Conservation (phyloP, 2,329 filamentous ascomycete genomes). For the Epichloe hybrida region DNA sequence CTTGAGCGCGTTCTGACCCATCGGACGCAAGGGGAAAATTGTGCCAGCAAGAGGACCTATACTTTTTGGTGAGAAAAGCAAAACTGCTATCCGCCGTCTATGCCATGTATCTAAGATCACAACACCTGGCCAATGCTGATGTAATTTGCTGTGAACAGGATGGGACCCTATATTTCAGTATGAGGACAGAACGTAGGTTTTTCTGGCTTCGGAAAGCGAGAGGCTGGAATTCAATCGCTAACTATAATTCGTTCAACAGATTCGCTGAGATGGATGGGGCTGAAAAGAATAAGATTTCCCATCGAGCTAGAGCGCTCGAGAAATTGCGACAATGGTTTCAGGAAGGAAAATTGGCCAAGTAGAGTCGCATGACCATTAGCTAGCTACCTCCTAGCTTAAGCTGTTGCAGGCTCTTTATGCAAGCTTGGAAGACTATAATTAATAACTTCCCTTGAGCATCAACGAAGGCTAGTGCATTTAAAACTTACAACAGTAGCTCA, state of each 20-base stretch:
- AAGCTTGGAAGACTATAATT: background rate
- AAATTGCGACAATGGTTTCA: conserved; percentile 73
- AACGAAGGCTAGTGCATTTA: background rate
- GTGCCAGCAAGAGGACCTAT: conserved; percentile 69
- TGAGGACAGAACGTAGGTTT: conserved; percentile 61
- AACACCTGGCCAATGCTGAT: background rate
- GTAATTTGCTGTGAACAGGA: conserved; percentile 35
- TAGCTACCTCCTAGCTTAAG: background rate
- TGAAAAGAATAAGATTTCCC: conserved; percentile 85
- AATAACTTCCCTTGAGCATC: background rate
- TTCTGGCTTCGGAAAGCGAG: background rate
- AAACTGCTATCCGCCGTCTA: background rate
- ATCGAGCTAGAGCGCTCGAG: conserved; percentile 73
- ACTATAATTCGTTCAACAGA: conserved; percentile 21
- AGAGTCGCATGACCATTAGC: background rate
- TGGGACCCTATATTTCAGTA: conserved; percentile 98
- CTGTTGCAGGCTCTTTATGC: background rate
- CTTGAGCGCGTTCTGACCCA: background rate
- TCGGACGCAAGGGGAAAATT: conserved; percentile 49
- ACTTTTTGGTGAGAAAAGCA: conserved; percentile 55
- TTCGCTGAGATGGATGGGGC: conserved; percentile 89
- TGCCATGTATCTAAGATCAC: background rate
- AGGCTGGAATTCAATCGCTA: background rate
- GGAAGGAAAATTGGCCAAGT: background rate
- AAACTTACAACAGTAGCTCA: conserved; percentile 57